Evolutionary conservation across 2,329 filamentous ascomycete genomes (phyloP).

Genomic region (Botryotinia globosa): DNA sequence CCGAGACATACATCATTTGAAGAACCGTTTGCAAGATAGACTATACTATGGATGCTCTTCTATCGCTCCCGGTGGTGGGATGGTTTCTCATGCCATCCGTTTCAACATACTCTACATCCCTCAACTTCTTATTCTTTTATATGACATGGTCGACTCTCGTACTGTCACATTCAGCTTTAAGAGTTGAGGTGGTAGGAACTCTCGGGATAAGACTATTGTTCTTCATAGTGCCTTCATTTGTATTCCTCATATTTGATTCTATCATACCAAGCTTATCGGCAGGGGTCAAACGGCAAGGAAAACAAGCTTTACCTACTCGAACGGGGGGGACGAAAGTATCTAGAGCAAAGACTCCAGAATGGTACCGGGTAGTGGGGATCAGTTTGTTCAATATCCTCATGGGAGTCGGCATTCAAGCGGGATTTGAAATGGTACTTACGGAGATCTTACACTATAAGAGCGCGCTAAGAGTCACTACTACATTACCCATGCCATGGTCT

Average conservation of each 20-base stretch:
- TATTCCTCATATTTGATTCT: slow-evolving; percentile 72
- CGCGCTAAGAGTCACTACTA: slow-evolving; percentile 55
- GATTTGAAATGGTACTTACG: slow-evolving; percentile 54
- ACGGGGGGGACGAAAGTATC: slow-evolving; percentile 38
- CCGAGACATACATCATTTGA: neutral
- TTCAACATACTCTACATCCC: slow-evolving; percentile 70
- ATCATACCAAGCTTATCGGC: slow-evolving; percentile 66
- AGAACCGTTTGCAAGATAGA: neutral
- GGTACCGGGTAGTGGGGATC: slow-evolving; percentile 50
- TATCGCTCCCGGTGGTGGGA: slow-evolving; percentile 70
- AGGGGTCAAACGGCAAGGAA: slow-evolving; percentile 65
- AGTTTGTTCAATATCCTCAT: slow-evolving; percentile 55
- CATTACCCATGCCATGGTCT: slow-evolving; percentile 60
- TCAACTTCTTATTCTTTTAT: slow-evolving; percentile 87
- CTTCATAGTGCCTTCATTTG: slow-evolving; percentile 68
- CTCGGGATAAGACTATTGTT: slow-evolving; percentile 65
- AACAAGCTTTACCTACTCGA: slow-evolving; percentile 49
- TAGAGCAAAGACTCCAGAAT: slow-evolving; percentile 43
- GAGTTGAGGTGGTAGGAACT: slow-evolving; percentile 71
- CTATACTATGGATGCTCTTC: slow-evolving; percentile 57
- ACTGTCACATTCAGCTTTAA: slow-evolving; percentile 69
- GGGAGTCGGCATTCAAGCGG: slow-evolving; percentile 51
- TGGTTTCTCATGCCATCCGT: slow-evolving; percentile 61
- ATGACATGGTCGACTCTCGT: slow-evolving; percentile 70
- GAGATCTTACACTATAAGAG: slow-evolving; percentile 52